A percentile compares a stretch with the other conserved stretches of the same genome.
Evolutionary conservation across 2,329 filamentous ascomycete species (phyloP).

Genomic region (Trichoderma asperellum): DNA sequence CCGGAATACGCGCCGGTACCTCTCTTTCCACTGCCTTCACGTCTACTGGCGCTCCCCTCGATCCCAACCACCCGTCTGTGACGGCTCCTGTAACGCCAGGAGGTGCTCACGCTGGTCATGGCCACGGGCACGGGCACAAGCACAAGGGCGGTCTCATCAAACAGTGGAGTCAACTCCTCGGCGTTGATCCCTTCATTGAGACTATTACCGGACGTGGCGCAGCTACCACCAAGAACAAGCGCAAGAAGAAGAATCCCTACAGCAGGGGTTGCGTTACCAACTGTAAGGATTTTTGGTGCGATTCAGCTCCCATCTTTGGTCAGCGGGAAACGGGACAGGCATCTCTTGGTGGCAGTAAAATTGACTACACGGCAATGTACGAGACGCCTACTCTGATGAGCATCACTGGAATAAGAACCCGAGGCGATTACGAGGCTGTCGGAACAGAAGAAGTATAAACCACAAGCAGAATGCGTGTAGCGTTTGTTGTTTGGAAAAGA

Average conservation of each 20-base stretch:
- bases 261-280: constrained; percentile 82
- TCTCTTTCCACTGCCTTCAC: constrained; percentile 73
- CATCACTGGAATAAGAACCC: constrained; percentile 53
- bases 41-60: constrained; percentile 74
- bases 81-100: constrained; percentile 52
- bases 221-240: constrained; percentile 58
- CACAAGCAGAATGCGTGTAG: constrained; percentile 51
- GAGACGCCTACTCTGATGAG: constrained; percentile 76
- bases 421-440: constrained; percentile 66
- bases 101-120: constrained; percentile 41
- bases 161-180: constrained; percentile 82
- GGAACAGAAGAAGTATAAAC: constrained; percentile 54
- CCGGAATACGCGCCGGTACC: constrained; percentile 64
- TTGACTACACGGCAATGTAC: constrained; percentile 91
- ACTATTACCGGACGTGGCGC: constrained; percentile 85
- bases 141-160: constrained; percentile 70
- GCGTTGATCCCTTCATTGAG: constrained; percentile 90
- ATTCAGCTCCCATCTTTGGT: constrained; percentile 80
- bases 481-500: neutral
- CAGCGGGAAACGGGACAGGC: constrained; percentile 74
- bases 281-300: constrained; percentile 96
- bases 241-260: constrained; percentile 76
- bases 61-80: constrained; percentile 66
- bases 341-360: constrained; percentile 73
- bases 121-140: constrained; percentile 45